phyloP scores from a whole-genome alignment of 306 rosid genomes.

The Fragaria nilgerrensis region DNA sequence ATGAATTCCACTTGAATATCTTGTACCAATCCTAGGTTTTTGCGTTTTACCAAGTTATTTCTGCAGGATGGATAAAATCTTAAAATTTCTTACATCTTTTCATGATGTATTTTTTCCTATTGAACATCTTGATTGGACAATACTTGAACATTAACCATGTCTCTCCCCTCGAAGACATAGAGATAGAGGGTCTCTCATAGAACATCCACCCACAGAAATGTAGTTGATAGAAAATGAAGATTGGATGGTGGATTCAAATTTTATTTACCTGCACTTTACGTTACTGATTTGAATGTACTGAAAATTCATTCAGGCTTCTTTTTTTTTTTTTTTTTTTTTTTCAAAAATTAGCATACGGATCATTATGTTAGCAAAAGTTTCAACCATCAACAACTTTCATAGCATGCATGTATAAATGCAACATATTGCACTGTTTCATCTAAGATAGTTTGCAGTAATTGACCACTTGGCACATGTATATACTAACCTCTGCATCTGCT shows the following conservation, averaged over 20 bases:
- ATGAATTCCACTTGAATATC: background rate
- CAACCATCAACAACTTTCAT: background rate
- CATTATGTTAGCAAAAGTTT: background rate
- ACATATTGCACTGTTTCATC: background rate
- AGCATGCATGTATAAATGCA: background rate
- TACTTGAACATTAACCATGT: background rate
- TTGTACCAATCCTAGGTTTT: background rate
- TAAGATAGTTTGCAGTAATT: background rate
- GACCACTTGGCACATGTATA: background rate
- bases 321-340: background rate
- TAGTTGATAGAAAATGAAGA: background rate
- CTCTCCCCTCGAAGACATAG: no score
- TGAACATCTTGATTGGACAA: background rate
- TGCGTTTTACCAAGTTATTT: background rate
- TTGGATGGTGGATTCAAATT: background rate
- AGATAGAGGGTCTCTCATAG: background rate
- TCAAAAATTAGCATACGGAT: background rate
- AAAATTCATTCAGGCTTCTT: background rate
- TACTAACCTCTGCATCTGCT: conserved; percentile 25
- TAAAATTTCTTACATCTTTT: background rate
- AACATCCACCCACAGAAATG: background rate
- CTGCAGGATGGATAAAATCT: background rate
- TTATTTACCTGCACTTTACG: background rate
- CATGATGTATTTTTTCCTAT: background rate
- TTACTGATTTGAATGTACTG: background rate